Conservation (phyloP, 371 early-diverging fungal species). For the Cokeromyces recurvatus region DNA sequence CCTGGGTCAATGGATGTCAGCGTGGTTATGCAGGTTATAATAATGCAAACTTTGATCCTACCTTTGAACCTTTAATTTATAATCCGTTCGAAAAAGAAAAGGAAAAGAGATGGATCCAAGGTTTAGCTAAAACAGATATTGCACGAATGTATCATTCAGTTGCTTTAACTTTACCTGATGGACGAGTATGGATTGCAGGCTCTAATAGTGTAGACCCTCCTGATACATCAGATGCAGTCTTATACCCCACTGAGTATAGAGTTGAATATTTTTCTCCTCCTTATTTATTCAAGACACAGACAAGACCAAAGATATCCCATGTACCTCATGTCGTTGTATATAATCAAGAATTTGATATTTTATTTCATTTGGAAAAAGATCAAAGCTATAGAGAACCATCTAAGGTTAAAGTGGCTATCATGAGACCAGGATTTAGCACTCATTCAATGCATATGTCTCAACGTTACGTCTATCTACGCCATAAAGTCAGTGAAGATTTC, state of each 20-base stretch:
- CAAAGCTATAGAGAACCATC: conserved; percentile 18
- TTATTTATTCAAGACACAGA: conserved; percentile 37
- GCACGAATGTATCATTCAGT: conserved; percentile 69
- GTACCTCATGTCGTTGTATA: conserved; percentile 43
- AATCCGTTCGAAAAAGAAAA: conserved; percentile 38
- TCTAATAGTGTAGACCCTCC: conserved; percentile 44
- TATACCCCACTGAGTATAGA: conserved; percentile 58
- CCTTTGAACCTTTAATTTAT: conserved; percentile 55
- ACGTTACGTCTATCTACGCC: conserved; percentile 38
- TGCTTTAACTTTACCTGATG: conserved; percentile 55
- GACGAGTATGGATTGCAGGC: conserved; percentile 46
- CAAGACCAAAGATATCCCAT: conserved; percentile 43
- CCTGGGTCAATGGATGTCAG: conserved; percentile 59
- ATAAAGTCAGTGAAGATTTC: conserved; percentile 17
- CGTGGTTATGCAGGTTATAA: conserved; percentile 61
- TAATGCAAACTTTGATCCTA: conserved; percentile 47
- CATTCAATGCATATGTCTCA: conserved; percentile 66
- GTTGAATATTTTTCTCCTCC: conserved; percentile 63
- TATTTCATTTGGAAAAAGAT: conserved; percentile 27
- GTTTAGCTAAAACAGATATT: conserved; percentile 50
- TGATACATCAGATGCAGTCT: conserved; percentile 33
- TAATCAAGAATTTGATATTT: conserved; percentile 28
- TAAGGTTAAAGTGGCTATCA: conserved; percentile 34
- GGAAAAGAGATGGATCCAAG: conserved; percentile 40
- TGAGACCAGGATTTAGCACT: conserved; percentile 56